Conservation (phyloP, 192 early-diverging fungal species). For the Backusella sp. region DNA sequence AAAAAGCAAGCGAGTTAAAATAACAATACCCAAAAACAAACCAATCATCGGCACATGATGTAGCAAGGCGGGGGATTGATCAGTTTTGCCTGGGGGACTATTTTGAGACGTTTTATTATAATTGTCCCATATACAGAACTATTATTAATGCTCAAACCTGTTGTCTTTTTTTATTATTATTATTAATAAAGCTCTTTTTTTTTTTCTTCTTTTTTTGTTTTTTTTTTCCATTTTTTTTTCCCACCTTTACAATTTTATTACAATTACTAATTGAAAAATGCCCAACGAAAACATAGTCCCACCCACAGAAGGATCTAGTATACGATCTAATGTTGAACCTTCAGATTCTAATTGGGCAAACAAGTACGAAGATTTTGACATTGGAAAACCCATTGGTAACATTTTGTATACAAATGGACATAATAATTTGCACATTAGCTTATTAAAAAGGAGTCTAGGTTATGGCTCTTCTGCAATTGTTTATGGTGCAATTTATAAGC, state of each 20-base stretch:
- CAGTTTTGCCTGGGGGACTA: neutral
- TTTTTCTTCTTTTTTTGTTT: neutral
- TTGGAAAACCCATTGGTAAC: slow-evolving; percentile 33
- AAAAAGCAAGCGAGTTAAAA: neutral
- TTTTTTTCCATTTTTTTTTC: neutral
- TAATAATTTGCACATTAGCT: neutral
- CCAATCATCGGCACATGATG: neutral
- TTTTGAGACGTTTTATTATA: neutral
- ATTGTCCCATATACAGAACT: neutral
- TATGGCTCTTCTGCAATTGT: slow-evolving; percentile 87
- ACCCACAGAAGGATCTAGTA: neutral
- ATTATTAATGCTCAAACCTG: neutral
- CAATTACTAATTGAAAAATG: neutral
- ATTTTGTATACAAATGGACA: neutral
- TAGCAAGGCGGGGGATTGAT: neutral
- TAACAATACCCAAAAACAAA: neutral
- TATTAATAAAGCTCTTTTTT: neutral
- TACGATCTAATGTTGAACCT: neutral
- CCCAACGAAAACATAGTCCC: neutral
- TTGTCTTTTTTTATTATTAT: neutral
- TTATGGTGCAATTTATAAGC: slow-evolving; percentile 75
- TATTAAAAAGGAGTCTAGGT: slow-evolving; percentile 42
- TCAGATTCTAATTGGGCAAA: slow-evolving; percentile 26
- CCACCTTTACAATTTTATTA: neutral
- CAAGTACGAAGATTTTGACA: slow-evolving; percentile 37